Base-by-base conservation (phyloP, 1,284 basidiomycete genomes). In the Naganishia sp. region DNA sequence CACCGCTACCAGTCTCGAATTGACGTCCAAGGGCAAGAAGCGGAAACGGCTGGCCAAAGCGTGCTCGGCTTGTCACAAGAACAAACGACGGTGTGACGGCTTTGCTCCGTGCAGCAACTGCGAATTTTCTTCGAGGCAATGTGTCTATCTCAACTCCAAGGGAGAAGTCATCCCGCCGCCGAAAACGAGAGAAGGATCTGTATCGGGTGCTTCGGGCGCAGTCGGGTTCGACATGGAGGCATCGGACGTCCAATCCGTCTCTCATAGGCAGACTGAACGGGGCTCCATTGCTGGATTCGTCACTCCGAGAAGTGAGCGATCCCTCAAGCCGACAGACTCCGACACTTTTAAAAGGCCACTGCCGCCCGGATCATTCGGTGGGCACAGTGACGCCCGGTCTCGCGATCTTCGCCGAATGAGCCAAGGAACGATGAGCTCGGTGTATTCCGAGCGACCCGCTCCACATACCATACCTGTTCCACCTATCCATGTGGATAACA, bases 31-130 rank as follows among this genome's bases (percentile, higher is more conserved):
- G 67, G 79, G 79, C 0, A 70, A 77, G 52, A 79, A 78, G 65
- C 70, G 78, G 36, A 78, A 79, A 68, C 72, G 78, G 64, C 69
- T 79, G 44, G 79, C 79, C 0, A 80, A 79, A 68, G 79, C 79
- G 15, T 80, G 79, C 60, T 75, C 73, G 61, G 79, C 79, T 13
- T 80, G 79, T 72, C 79, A 80, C 75, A 80, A 82, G 74, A 82
- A 82, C 70, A 83, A 83, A 73, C 74, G 82, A 55, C 74, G 82
- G 15, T 83, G 82, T 64, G 82, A 83, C 69, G 82, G 82, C 21
- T 82, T 82, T 55, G 78, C 81, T 0, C 82, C 82, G 1, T 83
- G 82, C 70, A 80, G 78, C 55, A 83, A 83, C 71, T 83, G 82
- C 74, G 82, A 83, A 71, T 82, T 83, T 68, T 81, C 80, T 7